Evolutionary conservation across 2,329 filamentous ascomycete species (phyloP).

Genomic region (Daldinia sp.): DNA sequence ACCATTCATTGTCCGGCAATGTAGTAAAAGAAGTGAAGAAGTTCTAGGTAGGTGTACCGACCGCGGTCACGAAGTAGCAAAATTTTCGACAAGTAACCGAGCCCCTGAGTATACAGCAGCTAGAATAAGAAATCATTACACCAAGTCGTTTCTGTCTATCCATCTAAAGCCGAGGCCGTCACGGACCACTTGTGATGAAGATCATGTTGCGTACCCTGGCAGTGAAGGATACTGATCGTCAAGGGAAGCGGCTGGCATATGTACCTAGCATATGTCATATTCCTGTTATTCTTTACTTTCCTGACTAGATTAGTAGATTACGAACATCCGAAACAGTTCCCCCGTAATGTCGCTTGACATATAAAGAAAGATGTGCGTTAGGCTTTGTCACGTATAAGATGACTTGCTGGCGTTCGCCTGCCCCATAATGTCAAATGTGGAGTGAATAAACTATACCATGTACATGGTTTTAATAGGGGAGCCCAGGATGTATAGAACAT

Average conservation of each 20-base stretch:
- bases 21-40: conserved; percentile 36
- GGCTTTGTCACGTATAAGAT: conserved; percentile 22
- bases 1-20: conserved; percentile 57
- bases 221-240: conserved; percentile 38
- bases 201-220: conserved; percentile 40
- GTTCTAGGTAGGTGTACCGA: conserved; percentile 22
- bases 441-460: conserved; percentile 7
- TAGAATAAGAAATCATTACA: conserved; percentile 19
- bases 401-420: conserved; percentile 26
- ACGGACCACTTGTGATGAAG: conserved; percentile 35
- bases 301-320: conserved; percentile 19
- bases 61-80: conserved; percentile 24
- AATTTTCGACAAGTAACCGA: conserved; percentile 29
- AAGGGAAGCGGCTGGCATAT: conserved; percentile 30
- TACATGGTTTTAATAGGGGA: conserved; percentile 18
- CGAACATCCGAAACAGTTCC: conserved; percentile 38
- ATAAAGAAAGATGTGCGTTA: conserved; percentile 14
- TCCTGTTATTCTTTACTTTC: conserved; percentile 14
- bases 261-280: conserved; percentile 22
- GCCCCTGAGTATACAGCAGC: conserved; percentile 28
- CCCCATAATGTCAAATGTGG: conserved; percentile 12
- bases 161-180: conserved; percentile 32
- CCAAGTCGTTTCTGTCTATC: conserved; percentile 18
- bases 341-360: conserved; percentile 30
- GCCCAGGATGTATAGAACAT: conserved; percentile 7